Base-by-base conservation (phyloP, 345 rosid genomes). In the Aurinia saxatilis region DNA sequence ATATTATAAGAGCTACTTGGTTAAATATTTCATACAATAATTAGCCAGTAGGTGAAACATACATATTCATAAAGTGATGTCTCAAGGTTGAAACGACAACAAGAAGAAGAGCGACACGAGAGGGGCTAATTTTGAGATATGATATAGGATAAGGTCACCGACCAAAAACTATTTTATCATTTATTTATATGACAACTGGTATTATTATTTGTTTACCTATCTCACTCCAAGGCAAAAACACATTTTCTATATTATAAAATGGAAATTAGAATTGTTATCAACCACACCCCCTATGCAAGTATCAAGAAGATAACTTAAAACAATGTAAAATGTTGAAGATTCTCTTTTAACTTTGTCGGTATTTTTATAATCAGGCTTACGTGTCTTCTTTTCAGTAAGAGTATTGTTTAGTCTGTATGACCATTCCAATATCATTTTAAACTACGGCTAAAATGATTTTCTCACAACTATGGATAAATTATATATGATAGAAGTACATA, bases 101-200 rank as follows among this genome's bases (percentile, higher is more conserved):
- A 19, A 21, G 31, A 34, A 62, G 38, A 34, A 70, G 12, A 47
- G 63, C 41, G 74, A 70, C 74, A 62, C 67, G 63, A 53, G 42
- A 56, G 73, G 63, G 34, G n/a, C n/a, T 69, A 36, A 29, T 53
- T 68, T 68, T 44, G 34, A 52, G 40, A 36, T 51, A 59, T 34
- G 60, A 7, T 18, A 12, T 17, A 46, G 30, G 68, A 70, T 70
- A 70, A 55, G 74, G 63, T 39, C 64, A 55, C 74, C 74, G 69
- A 63, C 74, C 69, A 63, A 47, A 63, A 2, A 21, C 48, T 36
- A 27, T 45, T 27, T 27, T 54, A 17, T 40, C 8, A 29, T 18
- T 57, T 68, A 16, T 4, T 4, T 46, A 46, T 41, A 15, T 13
- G 33, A 18, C 34, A 34, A 42, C 27, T 16, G n/a, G 7, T 14